Conservation (phyloP, 768 basidiomycete genomes). For the Mycena vitilis region DNA sequence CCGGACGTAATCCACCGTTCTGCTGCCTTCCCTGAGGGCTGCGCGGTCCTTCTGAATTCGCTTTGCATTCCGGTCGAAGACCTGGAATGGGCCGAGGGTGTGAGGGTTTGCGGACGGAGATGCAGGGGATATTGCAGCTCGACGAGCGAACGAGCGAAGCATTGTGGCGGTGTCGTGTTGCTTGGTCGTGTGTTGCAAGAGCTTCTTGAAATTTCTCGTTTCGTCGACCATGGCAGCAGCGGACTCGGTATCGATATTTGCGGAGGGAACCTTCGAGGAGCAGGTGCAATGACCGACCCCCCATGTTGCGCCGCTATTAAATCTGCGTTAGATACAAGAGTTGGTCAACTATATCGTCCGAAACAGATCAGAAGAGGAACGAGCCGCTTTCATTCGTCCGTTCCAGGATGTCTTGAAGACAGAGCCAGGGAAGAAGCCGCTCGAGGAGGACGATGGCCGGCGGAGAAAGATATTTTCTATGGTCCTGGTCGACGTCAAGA, state of each 20-base stretch:
- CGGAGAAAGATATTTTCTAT: slow-evolving; percentile 68
- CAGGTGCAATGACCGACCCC: slow-evolving; percentile 62
- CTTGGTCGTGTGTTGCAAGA: slow-evolving; percentile 53
- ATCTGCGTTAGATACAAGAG: slow-evolving; percentile 71
- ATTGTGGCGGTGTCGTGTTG: slow-evolving; percentile 28
- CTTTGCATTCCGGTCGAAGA: slow-evolving; percentile 90
- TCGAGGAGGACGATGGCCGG: slow-evolving; percentile 65
- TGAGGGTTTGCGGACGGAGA: slow-evolving; percentile 54
- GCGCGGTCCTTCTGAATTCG: slow-evolving; percentile 82
- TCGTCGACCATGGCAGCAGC: slow-evolving; percentile 63
- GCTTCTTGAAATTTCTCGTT: slow-evolving; percentile 38
- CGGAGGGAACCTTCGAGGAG: slow-evolving; percentile 90
- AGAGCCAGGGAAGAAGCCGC: slow-evolving; percentile 61
- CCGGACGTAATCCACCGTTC: slow-evolving; percentile 90
- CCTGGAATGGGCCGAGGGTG: slow-evolving; percentile 75
- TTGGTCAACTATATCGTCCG: slow-evolving; percentile 80
- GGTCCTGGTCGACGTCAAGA: slow-evolving; percentile 71
- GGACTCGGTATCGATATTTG: slow-evolving; percentile 86
- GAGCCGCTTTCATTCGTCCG: slow-evolving; percentile 67
- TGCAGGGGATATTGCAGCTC: slow-evolving; percentile 60
- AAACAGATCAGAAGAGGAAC: slow-evolving; percentile 75
- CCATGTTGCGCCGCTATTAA: slow-evolving; percentile 13
- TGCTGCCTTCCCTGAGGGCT: slow-evolving; percentile 68
- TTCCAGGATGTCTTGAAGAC: slow-evolving; percentile 71
- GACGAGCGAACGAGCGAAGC: slow-evolving; percentile 35